Conservation (phyloP, 352 stramenopile species). For the Phytophthora palmivora region DNA sequence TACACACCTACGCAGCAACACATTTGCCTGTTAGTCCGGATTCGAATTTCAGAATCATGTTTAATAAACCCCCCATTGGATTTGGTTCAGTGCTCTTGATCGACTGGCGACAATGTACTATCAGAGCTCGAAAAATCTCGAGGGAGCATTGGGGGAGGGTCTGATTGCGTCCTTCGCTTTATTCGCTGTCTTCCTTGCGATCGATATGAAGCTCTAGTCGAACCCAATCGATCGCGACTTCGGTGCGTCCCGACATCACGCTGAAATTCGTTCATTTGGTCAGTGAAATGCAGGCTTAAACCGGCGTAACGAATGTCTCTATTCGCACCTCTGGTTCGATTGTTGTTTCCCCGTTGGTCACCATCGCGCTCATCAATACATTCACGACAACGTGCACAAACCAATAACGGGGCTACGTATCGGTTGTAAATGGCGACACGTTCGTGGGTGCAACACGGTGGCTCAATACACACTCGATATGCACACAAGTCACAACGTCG, state of each 20-base stretch:
- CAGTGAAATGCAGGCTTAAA: conserved; percentile 12
- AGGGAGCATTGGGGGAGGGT: background rate
- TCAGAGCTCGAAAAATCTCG: background rate
- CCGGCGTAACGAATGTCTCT: conserved; percentile 26
- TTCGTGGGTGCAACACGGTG: conserved; percentile 33
- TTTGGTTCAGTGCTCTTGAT: background rate
- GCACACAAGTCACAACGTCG: conserved; percentile 36
- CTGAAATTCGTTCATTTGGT: conserved; percentile 11
- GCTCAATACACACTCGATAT: conserved; percentile 35
- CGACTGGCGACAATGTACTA: background rate
- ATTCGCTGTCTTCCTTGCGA: background rate
- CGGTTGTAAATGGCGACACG: conserved; percentile 44
- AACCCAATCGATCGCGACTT: conserved; percentile 7
- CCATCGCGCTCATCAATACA: conserved; percentile 34
- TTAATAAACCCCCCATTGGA: too few relatives aligned
- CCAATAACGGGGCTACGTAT: conserved; percentile 32
- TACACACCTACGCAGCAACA: too few relatives aligned
- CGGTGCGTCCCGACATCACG: conserved; percentile 22
- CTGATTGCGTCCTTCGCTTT: conserved; percentile 7
- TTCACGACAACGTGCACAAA: conserved; percentile 38
- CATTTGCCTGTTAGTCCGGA: too few relatives aligned
- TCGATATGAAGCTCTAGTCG: background rate
- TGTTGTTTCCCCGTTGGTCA: background rate
- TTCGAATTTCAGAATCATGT: too few relatives aligned
- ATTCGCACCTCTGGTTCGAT: background rate